A percentile compares a stretch with the other conserved stretches of the same genome.
Evolutionary conservation across 176 grass and related monocot genomes (phyloP).

Genomic region (Triticum timopheevii): DNA sequence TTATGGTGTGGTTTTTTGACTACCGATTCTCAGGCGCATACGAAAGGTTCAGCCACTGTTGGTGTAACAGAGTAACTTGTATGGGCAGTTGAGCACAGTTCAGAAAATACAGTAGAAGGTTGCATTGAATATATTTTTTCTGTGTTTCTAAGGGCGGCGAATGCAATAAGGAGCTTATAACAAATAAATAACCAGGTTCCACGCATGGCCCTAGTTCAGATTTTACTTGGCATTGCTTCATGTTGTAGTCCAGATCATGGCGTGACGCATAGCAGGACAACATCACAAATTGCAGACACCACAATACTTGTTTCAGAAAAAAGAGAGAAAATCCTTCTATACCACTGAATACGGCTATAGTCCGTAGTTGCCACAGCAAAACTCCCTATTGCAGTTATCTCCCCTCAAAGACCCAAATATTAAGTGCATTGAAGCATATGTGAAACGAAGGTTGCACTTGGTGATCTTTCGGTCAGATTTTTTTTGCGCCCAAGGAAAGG

Average conservation of each 20-base stretch:
- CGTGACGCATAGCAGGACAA: too few relatives aligned
- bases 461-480: not conserved
- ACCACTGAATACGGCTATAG: not conserved
- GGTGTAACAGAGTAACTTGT: not conserved
- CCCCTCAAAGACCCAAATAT: not conserved
- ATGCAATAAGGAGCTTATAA: too few relatives aligned
- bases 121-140: not conserved
- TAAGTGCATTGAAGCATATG: not conserved
- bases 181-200: too few relatives aligned
- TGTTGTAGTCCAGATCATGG: too few relatives aligned
- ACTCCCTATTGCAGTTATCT: not conserved
- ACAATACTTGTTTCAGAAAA: not conserved
- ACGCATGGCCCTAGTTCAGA: too few relatives aligned
- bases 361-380: not conserved
- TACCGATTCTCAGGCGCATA: not conserved
- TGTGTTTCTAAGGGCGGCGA: too few relatives aligned
- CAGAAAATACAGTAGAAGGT: not conserved
- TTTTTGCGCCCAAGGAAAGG: not conserved
- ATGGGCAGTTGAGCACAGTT: not conserved
- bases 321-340: not conserved
- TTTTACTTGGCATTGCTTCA: too few relatives aligned
- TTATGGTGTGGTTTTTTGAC: conserved; percentile 9
- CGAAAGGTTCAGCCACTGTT: not conserved
- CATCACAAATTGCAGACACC: not conserved
- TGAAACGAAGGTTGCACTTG: not conserved